These are phyloP conservation scores for Boletus speciosus DNA, from an alignment of 768 basidiomycete genomes.

Conservation along the genomic window DNA sequence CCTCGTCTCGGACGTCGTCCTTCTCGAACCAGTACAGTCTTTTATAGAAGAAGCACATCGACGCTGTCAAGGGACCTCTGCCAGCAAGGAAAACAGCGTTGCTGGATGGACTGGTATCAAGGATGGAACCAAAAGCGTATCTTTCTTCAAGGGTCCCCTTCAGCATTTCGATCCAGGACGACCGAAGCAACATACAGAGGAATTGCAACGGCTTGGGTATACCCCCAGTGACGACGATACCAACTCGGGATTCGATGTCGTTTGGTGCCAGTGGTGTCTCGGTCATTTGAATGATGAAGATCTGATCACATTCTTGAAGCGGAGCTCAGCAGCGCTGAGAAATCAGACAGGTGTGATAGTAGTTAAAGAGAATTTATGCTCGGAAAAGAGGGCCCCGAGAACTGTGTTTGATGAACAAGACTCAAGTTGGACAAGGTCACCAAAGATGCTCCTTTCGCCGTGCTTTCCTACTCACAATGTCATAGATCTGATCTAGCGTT, in stretches of 20 bases:
- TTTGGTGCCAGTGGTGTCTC: conserved; percentile 98
- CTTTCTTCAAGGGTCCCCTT: conserved; percentile 74
- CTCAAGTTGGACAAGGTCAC: conserved; percentile 83
- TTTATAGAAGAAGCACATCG: conserved; percentile 73
- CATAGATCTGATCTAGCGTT: conserved; percentile 80
- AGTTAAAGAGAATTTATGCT: conserved; percentile 89
- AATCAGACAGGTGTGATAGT: conserved; percentile 59
- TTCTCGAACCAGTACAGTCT: conserved; percentile 81
- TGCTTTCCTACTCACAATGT: conserved; percentile 3
- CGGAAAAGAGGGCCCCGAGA: conserved; percentile 52
- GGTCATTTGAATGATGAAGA: conserved; percentile 79
- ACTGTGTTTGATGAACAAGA: conserved; percentile 80
- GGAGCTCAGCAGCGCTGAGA: conserved; percentile 61
- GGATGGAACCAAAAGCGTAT: conserved; percentile 64
- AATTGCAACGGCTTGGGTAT: conserved; percentile 68
- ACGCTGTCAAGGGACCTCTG: conserved; percentile 34
- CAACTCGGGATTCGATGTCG: conserved; percentile 74
- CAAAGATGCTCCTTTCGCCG: not conserved
- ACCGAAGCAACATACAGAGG: conserved; percentile 35
- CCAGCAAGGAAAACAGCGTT: conserved; percentile 30
- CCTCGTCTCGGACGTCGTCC: conserved; percentile 80
- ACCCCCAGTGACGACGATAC: conserved; percentile 51
- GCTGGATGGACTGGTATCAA: conserved; percentile 65
- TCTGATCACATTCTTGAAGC: conserved; percentile 71
- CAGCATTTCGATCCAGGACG: conserved; percentile 75